Conservation (phyloP, 2,329 filamentous ascomycete species). For the Shiraia bambusicola region DNA sequence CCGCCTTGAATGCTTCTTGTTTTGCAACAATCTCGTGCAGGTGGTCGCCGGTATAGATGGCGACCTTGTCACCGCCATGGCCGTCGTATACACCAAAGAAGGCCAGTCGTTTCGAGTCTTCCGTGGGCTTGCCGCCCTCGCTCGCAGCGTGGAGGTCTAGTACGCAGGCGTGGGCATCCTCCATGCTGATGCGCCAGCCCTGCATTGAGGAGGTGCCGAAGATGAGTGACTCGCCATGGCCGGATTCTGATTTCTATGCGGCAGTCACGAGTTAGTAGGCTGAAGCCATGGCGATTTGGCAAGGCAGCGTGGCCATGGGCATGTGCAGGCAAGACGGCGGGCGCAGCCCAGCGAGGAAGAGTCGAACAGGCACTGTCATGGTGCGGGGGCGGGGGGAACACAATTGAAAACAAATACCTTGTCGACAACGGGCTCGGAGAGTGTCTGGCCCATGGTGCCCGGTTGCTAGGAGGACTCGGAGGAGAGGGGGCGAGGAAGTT, state of each 20-base stretch:
- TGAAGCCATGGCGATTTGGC: background rate
- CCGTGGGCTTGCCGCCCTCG: constrained; percentile 57
- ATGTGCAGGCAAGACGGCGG: constrained; percentile 11
- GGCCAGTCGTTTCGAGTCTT: constrained; percentile 72
- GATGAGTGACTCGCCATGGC: constrained; percentile 88
- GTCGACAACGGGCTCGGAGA: constrained; percentile 97
- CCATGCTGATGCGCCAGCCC: constrained; percentile 99
- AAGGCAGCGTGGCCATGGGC: constrained; percentile 3
- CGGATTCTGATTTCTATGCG: constrained; percentile 76
- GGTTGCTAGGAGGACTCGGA: constrained; percentile 32
- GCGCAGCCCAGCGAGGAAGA: constrained; percentile 7
- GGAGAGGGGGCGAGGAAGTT: constrained; percentile 22
- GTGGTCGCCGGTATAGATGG: constrained; percentile 86
- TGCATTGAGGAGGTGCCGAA: constrained; percentile 99
- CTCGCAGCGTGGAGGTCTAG: constrained; percentile 76
- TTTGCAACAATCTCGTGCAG: constrained; percentile 93
- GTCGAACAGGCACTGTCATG: constrained; percentile 11
- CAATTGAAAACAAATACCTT: constrained; percentile 69
- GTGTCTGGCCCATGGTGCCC: constrained; percentile 87
- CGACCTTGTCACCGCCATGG: constrained; percentile 95
- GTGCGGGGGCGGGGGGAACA: constrained; percentile 36
- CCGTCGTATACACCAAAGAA: constrained; percentile 99
- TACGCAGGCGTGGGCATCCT: constrained; percentile 88
- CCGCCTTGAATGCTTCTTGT: constrained; percentile 88
- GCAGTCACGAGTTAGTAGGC: constrained; percentile 7